Evolutionary conservation across 1,284 basidiomycete species (phyloP).

Genomic region (Phlebopus sp.): DNA sequence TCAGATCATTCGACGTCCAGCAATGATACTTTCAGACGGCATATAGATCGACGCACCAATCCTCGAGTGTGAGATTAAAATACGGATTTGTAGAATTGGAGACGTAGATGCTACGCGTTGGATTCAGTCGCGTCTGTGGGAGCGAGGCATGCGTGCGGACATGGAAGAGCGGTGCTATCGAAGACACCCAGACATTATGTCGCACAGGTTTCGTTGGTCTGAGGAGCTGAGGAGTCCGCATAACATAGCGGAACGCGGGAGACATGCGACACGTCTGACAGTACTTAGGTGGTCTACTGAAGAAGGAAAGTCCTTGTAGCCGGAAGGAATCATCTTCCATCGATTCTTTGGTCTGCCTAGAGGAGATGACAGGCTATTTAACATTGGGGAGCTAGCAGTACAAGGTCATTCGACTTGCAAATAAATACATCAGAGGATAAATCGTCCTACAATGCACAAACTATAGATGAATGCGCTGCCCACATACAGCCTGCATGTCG

Average conservation of each 20-base stretch:
- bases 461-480: no score
- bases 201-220: neutral
- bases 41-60: conserved; percentile 61
- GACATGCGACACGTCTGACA: conserved; percentile 19
- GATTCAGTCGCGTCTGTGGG: conserved; percentile 24
- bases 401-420: no score
- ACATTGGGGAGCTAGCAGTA: no score
- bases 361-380: no score
- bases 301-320: no score
- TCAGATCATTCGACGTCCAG: neutral
- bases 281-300: no score
- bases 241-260: conserved; percentile 13
- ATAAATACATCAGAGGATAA: no score
- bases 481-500: no score
- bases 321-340: no score
- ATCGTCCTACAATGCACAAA: no score
- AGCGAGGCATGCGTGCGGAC: conserved; percentile 15
- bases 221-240: neutral
- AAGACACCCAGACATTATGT: neutral
- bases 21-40: neutral
- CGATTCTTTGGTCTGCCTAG: no score
- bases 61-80: conserved; percentile 93
- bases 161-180: neutral
- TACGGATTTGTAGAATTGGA: conserved; percentile 84
- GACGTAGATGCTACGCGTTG: conserved; percentile 67